Evolutionary conservation across 768 basidiomycete genomes (phyloP).

Genomic region (Naematelia aurantialba): DNA sequence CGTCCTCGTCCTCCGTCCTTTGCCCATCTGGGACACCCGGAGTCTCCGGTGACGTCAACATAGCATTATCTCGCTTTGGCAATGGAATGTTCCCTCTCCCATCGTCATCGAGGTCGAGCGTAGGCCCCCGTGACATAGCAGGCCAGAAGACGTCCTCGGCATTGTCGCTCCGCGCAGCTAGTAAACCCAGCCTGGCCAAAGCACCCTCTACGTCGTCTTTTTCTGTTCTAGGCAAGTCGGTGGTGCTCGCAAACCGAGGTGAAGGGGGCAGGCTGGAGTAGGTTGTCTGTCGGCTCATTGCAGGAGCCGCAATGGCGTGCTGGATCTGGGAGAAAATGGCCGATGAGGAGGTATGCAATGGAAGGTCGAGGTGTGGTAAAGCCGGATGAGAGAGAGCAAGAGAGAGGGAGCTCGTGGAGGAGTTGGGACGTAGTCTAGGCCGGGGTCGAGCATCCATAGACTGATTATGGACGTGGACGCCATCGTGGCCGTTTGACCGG

Average conservation of each 20-base stretch:
- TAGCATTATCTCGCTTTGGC: not conserved
- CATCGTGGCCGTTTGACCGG: too few species aligned
- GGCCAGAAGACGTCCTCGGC: conserved; percentile 28
- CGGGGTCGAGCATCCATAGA: not conserved
- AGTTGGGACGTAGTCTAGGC: conserved; percentile 24
- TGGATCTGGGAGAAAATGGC: conserved; percentile 18
- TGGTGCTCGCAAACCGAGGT: conserved; percentile 24
- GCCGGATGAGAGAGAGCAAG: not conserved
- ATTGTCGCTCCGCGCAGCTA: not conserved
- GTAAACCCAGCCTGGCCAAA: conserved; percentile 1
- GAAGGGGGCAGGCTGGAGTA: conserved; percentile 43
- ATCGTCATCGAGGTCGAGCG: conserved; percentile 12
- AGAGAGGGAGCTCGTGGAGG: conserved; percentile 3
- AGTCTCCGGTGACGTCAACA: not conserved
- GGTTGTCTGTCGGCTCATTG: conserved; percentile 21
- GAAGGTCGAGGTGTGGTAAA: not conserved
- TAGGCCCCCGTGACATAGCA: conserved; percentile 23
- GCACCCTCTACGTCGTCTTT: not conserved
- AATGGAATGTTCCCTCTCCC: not conserved
- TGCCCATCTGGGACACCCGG: too few species aligned
- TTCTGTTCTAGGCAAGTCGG: not conserved
- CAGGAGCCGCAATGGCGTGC: not conserved
- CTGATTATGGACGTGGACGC: too few species aligned
- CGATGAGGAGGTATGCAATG: conserved; percentile 19
- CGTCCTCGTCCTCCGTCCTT: not conserved